Evolutionary conservation across 148 eudicot genomes (phyloP).

Genomic region (Persicaria maculosa): DNA sequence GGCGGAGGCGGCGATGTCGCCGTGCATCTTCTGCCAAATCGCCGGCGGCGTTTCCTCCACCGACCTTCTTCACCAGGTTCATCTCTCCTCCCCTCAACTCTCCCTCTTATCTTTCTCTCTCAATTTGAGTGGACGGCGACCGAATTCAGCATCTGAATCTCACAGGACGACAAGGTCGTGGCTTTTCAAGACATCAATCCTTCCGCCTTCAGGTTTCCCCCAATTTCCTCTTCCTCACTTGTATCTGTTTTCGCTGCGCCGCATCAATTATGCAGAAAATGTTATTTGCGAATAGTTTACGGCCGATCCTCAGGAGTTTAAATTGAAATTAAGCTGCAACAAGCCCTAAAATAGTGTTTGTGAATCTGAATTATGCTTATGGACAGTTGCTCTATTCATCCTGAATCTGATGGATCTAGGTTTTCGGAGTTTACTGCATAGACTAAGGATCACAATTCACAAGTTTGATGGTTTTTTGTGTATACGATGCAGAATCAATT

Average conservation of each 20-base stretch:
- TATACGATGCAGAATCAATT: too few species aligned
- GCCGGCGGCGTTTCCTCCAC: slow-evolving; percentile 54
- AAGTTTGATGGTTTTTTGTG: not conserved
- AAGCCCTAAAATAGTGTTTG: not conserved
- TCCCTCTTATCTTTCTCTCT: slow-evolving; percentile 6
- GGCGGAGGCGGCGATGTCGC: slow-evolving; percentile 15
- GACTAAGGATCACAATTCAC: not conserved
- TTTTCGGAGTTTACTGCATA: not conserved
- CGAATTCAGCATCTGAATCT: slow-evolving; percentile 3
- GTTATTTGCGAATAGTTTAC: not conserved
- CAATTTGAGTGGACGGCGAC: not conserved
- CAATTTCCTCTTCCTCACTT: not conserved
- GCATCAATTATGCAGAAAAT: not conserved
- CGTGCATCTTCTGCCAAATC: slow-evolving; percentile 73
- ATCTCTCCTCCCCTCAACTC: not conserved
- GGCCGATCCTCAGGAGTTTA: not conserved
- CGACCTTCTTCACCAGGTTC: slow-evolving; percentile 53
- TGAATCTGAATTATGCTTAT: not conserved
- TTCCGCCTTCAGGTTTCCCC: slow-evolving; percentile 41
- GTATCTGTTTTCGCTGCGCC: not conserved
- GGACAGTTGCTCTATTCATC: not conserved
- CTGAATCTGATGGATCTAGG: not conserved
- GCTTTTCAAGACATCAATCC: slow-evolving; percentile 84
- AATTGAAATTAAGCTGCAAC: not conserved
- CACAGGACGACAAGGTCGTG: slow-evolving; percentile 71